Evolutionary conservation across 495 filamentous ascomycete species (phyloP).

Genomic region (Aspergillus taichungensis): DNA sequence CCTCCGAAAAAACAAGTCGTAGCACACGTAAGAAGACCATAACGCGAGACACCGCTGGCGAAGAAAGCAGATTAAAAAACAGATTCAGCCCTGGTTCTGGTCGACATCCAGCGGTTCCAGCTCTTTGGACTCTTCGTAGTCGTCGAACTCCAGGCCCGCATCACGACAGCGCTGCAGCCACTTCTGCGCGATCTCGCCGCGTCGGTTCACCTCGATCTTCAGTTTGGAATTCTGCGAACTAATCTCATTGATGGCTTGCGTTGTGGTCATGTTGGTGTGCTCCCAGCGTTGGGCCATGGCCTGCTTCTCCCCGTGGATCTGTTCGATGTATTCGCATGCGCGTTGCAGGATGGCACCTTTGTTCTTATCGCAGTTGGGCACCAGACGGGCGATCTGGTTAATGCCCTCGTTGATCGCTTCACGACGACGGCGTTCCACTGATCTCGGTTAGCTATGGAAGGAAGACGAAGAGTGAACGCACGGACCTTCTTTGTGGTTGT

Average conservation of each 20-base stretch:
- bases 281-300: conserved; percentile 96
- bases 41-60: conserved; percentile 1
- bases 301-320: conserved; percentile 88
- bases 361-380: conserved; percentile 97
- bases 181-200: conserved; percentile 40
- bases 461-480: conserved; percentile 8
- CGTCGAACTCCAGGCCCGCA: conserved; percentile 55
- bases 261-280: conserved; percentile 86
- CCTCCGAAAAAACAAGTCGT: conserved; percentile 17
- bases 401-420: conserved; percentile 99
- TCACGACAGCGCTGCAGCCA: conserved; percentile 79
- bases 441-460: not conserved
- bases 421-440: conserved; percentile 92
- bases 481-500: conserved; percentile 98
- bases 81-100: conserved; percentile 18
- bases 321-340: conserved; percentile 86
- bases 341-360: conserved; percentile 95
- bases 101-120: conserved; percentile 33
- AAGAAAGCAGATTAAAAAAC: conserved; percentile 4
- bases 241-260: conserved; percentile 88
- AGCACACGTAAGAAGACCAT: conserved; percentile 16
- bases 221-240: conserved; percentile 82
- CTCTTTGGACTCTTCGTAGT: conserved; percentile 38
- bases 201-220: conserved; percentile 64
- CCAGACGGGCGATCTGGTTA: conserved; percentile 95